Percentiles rank a stretch among this genome's conserved stretches.
These are phyloP conservation scores for Lecanicillium sp. DNA, from an alignment of 2,329 filamentous ascomycete species.

Conservation along the genomic window DNA sequence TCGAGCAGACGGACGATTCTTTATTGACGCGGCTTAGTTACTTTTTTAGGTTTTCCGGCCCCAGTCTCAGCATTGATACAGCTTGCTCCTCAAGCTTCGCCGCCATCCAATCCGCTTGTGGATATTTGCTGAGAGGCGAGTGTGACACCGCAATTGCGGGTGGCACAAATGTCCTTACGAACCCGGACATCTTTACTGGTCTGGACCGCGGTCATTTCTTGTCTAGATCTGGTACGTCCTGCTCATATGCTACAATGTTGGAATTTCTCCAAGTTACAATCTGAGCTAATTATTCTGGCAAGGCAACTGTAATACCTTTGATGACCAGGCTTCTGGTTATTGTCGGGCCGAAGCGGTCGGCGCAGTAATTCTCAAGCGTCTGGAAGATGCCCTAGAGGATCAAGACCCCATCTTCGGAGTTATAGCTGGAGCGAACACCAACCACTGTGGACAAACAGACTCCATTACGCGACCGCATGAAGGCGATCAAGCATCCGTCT, in stretches of 20 bases:
- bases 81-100: constrained; percentile 30
- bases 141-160: constrained; percentile 76
- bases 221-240: constrained; percentile 40
- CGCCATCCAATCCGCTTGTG: constrained; percentile 38
- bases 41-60: constrained; percentile 42
- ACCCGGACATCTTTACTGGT: constrained; percentile 72
- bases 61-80: constrained; percentile 32
- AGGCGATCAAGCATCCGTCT: constrained; percentile 67
- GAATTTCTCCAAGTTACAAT: too few species aligned
- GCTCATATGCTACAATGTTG: too few species aligned
- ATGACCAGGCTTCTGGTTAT: constrained; percentile 75
- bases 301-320: constrained; percentile 74
- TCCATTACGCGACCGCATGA: constrained; percentile 82
- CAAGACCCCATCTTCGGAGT: constrained; percentile 73
- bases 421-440: constrained; percentile 69
- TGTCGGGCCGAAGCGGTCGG: constrained; percentile 73
- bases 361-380: constrained; percentile 69
- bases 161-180: constrained; percentile 66
- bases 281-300: too few species aligned
- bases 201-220: constrained; percentile 71
- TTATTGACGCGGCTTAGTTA: too few species aligned
- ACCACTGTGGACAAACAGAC: constrained; percentile 74
- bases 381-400: constrained; percentile 71
- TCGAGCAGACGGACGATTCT: too few species aligned
- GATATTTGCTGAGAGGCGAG: constrained; percentile 55